Percentiles rank a stretch among this genome's conserved stretches.
Evolutionary conservation across 345 rosid genomes (phyloP).

Genomic region (Atalantia buxifolia): DNA sequence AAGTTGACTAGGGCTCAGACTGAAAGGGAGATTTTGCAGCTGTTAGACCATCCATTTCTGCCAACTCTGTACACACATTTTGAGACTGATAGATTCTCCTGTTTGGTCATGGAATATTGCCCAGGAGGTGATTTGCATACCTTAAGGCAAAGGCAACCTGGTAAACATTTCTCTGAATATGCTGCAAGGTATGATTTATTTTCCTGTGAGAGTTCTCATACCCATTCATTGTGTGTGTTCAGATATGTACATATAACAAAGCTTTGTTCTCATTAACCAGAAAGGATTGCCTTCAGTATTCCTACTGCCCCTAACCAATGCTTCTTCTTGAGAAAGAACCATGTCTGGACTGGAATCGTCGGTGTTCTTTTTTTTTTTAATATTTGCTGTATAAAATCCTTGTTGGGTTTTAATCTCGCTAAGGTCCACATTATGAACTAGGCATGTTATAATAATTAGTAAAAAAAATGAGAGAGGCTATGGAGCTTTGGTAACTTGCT

Average conservation of each 20-base stretch:
- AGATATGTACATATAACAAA: not conserved
- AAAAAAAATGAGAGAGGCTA: not conserved
- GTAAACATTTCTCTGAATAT: constrained; percentile 93
- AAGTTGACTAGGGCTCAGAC: constrained; percentile 95
- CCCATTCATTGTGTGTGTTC: not conserved
- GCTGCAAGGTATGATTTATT: constrained; percentile 81
- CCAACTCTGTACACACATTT: constrained; percentile 95
- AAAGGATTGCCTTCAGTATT: not conserved
- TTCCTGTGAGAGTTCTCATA: not conserved
- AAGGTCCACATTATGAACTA: not conserved
- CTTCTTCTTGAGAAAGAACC: not conserved
- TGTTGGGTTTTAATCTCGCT: not conserved
- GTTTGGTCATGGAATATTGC: constrained; percentile 97
- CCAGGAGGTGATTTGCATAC: constrained; percentile 98
- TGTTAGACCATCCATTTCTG: constrained; percentile 93
- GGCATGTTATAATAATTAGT: not conserved
- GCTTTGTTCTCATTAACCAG: not conserved
- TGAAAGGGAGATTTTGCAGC: constrained; percentile 94
- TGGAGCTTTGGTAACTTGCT: not conserved
- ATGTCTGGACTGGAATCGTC: not conserved
- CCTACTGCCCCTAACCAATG: not conserved
- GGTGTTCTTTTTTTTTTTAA: not conserved
- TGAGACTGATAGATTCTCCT: constrained; percentile 93
- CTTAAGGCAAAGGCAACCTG: constrained; percentile 90
- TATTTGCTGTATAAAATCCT: not conserved